Conservation (phyloP, 1,284 basidiomycete species). For the Cutaneotrichosporon sp. region DNA sequence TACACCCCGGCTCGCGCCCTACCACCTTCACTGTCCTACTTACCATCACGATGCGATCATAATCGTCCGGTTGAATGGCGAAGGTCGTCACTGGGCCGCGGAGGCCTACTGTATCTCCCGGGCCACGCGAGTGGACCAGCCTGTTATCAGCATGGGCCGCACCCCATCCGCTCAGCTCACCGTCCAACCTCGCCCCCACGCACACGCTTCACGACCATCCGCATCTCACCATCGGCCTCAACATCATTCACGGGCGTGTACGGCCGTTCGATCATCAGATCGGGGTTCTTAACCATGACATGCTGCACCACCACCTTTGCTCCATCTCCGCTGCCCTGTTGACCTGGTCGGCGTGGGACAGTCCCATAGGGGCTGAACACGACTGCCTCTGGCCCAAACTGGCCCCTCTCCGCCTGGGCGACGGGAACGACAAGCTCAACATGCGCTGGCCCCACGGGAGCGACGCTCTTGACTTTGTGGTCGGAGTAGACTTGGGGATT, state of each 20-base stretch:
- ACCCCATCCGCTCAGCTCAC: conserved; percentile 23
- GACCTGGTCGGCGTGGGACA: neutral
- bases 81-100: conserved; percentile 45
- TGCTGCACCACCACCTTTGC: conserved; percentile 39
- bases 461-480: conserved; percentile 24
- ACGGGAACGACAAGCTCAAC: conserved; percentile 24
- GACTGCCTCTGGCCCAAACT: conserved; percentile 5
- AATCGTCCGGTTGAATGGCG: conserved; percentile 27
- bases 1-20: too few relatives aligned
- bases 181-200: conserved; percentile 46
- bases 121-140: conserved; percentile 34
- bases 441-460: conserved; percentile 27
- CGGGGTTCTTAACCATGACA: conserved; percentile 43
- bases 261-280: conserved; percentile 46
- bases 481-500: conserved; percentile 36
- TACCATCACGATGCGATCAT: conserved; percentile 44
- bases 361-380: neutral
- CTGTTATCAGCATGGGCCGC: conserved; percentile 18
- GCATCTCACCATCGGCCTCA: conserved; percentile 28
- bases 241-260: conserved; percentile 47
- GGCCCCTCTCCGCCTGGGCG: neutral
- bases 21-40: too few relatives aligned
- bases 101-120: conserved; percentile 35
- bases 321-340: neutral
- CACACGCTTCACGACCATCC: conserved; percentile 45